Evolutionary conservation across 495 filamentous ascomycete genomes (phyloP).

Genomic region (Geoglossum glabrum): DNA sequence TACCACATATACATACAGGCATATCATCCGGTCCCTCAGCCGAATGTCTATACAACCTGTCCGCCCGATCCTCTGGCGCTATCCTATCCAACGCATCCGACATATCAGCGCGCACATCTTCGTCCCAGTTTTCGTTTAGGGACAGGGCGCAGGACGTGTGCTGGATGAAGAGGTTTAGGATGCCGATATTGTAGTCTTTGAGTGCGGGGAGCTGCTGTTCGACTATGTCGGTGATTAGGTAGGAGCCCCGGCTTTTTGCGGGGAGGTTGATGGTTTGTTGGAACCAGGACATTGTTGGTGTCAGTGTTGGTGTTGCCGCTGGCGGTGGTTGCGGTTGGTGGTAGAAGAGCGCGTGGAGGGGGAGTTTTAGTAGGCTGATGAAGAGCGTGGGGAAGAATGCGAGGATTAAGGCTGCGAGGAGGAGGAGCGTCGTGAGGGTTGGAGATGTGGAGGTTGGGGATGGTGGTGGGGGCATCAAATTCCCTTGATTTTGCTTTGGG

Average conservation of each 20-base stretch:
- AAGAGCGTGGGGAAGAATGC: slow-evolving; percentile 36
- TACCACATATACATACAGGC: slow-evolving; percentile 33
- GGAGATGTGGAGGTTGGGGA: slow-evolving; percentile 2
- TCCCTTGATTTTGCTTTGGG: too few relatives aligned
- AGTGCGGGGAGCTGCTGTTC: slow-evolving; percentile 39
- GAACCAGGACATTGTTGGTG: slow-evolving; percentile 43
- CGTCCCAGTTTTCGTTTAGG: slow-evolving; percentile 89
- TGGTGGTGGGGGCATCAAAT: background rate
- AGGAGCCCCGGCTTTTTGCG: slow-evolving; percentile 53
- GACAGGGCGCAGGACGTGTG: slow-evolving; percentile 74
- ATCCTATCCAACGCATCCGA: slow-evolving; percentile 80
- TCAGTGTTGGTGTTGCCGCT: slow-evolving; percentile 7
- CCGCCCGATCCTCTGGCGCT: slow-evolving; percentile 55
- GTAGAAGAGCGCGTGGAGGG: slow-evolving; percentile 18
- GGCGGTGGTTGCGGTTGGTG: too few relatives aligned
- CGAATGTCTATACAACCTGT: slow-evolving; percentile 61
- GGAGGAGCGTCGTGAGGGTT: slow-evolving; percentile 23
- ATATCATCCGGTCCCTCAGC: slow-evolving; percentile 87
- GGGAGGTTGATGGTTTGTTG: slow-evolving; percentile 69
- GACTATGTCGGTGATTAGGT: slow-evolving; percentile 70
- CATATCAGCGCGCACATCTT: slow-evolving; percentile 70
- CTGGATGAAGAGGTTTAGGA: slow-evolving; percentile 78
- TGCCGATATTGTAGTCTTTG: slow-evolving; percentile 56
- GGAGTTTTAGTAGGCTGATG: slow-evolving; percentile 24
- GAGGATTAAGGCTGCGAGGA: slow-evolving; percentile 28